Percentiles rank a stretch among this genome's conserved stretches.
phyloP scores from a whole-genome alignment of 2,329 filamentous ascomycete genomes.

The Emmonsiellopsis sp. region DNA sequence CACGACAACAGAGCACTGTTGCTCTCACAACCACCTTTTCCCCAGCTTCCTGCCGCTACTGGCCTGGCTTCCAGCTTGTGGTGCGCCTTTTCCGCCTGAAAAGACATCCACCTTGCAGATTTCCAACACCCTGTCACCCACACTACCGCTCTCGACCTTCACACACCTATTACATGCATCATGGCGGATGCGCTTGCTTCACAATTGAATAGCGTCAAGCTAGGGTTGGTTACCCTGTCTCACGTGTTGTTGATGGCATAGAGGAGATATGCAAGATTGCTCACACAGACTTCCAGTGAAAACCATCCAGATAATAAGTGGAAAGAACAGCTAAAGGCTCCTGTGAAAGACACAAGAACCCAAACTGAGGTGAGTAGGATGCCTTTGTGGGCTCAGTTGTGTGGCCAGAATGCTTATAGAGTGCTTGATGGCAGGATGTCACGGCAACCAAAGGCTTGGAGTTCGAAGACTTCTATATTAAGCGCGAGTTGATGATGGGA shows the following conservation, averaged over 20 bases:
- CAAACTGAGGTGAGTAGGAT: conserved; percentile 39
- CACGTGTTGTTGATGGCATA: not conserved
- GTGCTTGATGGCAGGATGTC: conserved; percentile 61
- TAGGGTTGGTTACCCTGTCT: conserved; percentile 4
- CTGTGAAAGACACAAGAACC: conserved; percentile 39
- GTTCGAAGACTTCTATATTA: conserved; percentile 94
- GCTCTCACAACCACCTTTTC: not conserved
- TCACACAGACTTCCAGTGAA: conserved; percentile 23
- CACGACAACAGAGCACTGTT: not conserved
- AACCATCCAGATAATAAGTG: conserved; percentile 31
- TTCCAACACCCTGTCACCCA: too few species aligned
- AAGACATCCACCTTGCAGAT: not conserved
- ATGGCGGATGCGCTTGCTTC: conserved; percentile 13
- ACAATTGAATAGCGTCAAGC: conserved; percentile 11
- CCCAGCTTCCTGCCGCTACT: not conserved
- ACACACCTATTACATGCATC: conserved; percentile 11
- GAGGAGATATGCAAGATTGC: conserved; percentile 1
- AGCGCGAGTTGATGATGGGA: conserved; percentile 93
- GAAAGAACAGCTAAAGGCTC: conserved; percentile 38
- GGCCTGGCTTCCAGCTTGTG: not conserved
- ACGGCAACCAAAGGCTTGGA: conserved; percentile 96
- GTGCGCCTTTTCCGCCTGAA: not conserved
- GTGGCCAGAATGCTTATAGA: not conserved
- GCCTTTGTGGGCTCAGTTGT: not conserved
- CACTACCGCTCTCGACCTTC: not conserved